Percentiles rank a stretch among this genome's conserved stretches.
Evolutionary conservation across 2,329 filamentous ascomycete genomes (phyloP).

Genomic region (Phoma sp.): DNA sequence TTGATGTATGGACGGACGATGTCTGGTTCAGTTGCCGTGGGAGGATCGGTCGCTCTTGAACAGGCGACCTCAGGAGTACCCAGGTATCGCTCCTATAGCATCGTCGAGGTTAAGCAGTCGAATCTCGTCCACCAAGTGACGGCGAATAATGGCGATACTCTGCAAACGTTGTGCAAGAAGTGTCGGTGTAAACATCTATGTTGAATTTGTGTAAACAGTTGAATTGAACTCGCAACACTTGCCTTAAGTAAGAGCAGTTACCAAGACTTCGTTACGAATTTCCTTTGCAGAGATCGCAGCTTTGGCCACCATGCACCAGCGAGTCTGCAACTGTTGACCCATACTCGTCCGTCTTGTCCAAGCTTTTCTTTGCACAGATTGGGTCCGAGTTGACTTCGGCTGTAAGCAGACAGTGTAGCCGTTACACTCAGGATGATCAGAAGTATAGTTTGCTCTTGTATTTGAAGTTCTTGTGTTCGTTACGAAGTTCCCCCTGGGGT

Average conservation of each 20-base stretch:
- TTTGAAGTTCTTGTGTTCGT: neutral
- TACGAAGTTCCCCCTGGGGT: neutral
- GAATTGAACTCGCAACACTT: no score
- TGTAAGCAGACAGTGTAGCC: neutral
- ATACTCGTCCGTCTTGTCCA: neutral
- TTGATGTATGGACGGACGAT: neutral
- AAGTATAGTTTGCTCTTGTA: neutral
- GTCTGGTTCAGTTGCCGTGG: neutral
- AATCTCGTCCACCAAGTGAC: no score
- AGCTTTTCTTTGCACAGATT: no score
- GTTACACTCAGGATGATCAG: neutral
- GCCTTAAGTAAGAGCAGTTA: no score
- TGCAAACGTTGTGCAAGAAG: neutral
- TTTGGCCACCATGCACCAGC: neutral
- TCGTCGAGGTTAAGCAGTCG: no score
- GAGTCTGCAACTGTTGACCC: neutral
- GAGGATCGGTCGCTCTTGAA: neutral
- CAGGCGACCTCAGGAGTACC: neutral
- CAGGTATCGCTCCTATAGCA: no score
- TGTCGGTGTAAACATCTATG: neutral
- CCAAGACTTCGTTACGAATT: constrained; percentile 11
- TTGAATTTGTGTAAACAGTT: neutral
- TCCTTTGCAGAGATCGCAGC: neutral
- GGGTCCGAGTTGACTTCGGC: no score
- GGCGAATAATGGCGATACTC: no score